phyloP scores from a whole-genome alignment of 345 rosid genomes.

The Euphorbia pulcherrima region DNA sequence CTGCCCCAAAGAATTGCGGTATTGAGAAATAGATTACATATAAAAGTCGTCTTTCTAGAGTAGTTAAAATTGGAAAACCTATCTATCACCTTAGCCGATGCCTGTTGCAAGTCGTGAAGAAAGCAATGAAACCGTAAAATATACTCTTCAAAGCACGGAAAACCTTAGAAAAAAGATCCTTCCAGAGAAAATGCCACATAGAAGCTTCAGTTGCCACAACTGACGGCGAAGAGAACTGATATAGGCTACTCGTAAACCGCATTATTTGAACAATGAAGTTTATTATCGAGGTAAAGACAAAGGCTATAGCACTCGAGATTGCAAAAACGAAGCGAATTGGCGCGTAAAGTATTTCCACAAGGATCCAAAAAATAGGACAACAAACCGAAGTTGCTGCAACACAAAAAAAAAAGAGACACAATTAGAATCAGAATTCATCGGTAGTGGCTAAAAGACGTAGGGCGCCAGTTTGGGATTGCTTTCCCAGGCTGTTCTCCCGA shows the following conservation, averaged over 20 bases:
- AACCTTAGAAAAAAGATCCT: slow-evolving; percentile 92
- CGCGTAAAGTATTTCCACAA: slow-evolving; percentile 62
- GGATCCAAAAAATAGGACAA: slow-evolving; percentile 59
- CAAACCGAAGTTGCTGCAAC: slow-evolving; percentile 54
- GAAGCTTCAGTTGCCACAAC: slow-evolving; percentile 68
- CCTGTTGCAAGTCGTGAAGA: slow-evolving; percentile 88
- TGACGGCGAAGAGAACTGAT: slow-evolving; percentile 59
- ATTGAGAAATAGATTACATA: neutral
- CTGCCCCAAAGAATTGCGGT: slow-evolving; percentile 13
- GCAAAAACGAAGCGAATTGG: slow-evolving; percentile 63
- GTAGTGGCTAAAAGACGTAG: slow-evolving; percentile 1
- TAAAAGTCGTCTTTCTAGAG: neutral
- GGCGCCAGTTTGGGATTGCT: too few species aligned
- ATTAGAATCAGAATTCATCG: slow-evolving; percentile 9
- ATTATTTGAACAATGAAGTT: slow-evolving; percentile 49
- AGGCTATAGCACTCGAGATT: slow-evolving; percentile 42
- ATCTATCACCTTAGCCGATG: slow-evolving; percentile 96
- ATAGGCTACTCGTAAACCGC: slow-evolving; percentile 49
- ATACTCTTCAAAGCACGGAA: slow-evolving; percentile 90
- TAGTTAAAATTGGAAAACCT: too few species aligned
- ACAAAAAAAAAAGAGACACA: slow-evolving; percentile 7
- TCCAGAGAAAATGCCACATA: slow-evolving; percentile 89
- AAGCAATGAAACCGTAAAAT: slow-evolving; percentile 79
- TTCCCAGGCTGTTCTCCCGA: too few species aligned
- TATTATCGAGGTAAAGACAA: slow-evolving; percentile 37